Evolutionary conservation across 2,329 filamentous ascomycete genomes (phyloP), one percentile per base, ranked within the genome.

Genomic region (Arthrobotrys conoides): DNA sequence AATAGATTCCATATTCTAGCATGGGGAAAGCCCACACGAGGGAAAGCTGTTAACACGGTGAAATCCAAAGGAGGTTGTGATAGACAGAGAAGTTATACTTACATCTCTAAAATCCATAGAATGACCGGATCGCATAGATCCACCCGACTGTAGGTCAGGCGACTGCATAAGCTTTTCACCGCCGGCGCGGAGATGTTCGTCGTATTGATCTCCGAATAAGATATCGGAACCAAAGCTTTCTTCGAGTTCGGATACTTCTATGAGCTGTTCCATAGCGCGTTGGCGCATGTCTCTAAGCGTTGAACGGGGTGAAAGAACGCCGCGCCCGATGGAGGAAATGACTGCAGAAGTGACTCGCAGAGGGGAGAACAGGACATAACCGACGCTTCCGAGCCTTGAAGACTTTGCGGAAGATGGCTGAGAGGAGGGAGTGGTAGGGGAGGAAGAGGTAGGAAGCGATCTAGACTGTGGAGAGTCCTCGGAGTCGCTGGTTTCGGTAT

Each of bases 401-500:
- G 63, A 73, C 57, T 51, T 51, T 44, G 70, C 48, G 48, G 75
- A 63, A 36, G 67, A 76, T 69, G 38, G 22, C 9, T 53, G 55
- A 22, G 57, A 70, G 24, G 72, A 53, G 8, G 65, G 46, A 24
- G 72, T 61, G 20, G 57, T 8, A 33, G 66, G 61, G 18, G 75
- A 78, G 16, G 59, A 67, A 3, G 55, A 67, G 5, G 55, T 12
- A 24, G 63, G 59, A 55, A 71, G 61, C 36, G 53, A 20, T 44
- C 53, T 59, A n/a, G 70, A 70, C 30, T 46, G 44, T 16, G 71
- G 65, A n/a, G 70, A 70, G 49, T 75, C 76, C 49, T 79, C 76
- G 36, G 75, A 78, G 48, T 75, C 76, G 65, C 69, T 78, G 18
- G 76, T 79, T 69, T 79, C 76, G 41, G 76, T 79, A 61, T 79